These are phyloP conservation scores for Rhodotorula graminis DNA, from an alignment of 768 basidiomycete species.

Conservation along the genomic window DNA sequence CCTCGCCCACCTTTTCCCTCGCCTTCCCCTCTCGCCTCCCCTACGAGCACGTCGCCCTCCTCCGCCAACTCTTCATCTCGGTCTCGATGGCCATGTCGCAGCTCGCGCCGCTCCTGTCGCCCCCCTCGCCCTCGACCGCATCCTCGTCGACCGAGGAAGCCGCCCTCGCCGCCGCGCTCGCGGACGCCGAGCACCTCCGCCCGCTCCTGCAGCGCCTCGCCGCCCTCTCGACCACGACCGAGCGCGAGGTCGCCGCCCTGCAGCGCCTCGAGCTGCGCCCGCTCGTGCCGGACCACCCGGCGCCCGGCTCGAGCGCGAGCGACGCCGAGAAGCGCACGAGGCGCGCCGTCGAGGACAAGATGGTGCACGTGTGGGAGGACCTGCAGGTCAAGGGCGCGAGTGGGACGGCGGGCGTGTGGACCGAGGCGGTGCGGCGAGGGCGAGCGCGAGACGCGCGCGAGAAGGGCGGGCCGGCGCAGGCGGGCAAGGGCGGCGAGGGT, in stretches of 20 bases:
- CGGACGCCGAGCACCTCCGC: conserved; percentile 20
- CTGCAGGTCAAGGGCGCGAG: conserved; percentile 18
- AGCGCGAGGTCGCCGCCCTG: conserved; percentile 12
- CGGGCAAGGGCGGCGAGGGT: not conserved
- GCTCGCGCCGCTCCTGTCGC: conserved; percentile 65
- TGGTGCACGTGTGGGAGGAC: conserved; percentile 17
- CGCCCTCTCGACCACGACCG: not conserved
- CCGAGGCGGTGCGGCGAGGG: conserved; percentile 3
- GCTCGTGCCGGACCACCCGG: not conserved
- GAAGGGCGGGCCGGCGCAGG: not conserved
- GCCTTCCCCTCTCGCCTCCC: conserved; percentile 63
- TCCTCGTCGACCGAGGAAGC: not conserved
- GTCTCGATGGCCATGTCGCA: conserved; percentile 66
- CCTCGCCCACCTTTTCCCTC: conserved; percentile 34
- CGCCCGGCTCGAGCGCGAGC: not conserved
- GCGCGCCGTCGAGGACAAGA: not conserved
- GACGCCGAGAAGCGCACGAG: not conserved
- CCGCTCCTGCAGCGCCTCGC: conserved; percentile 17
- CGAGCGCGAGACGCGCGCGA: not conserved
- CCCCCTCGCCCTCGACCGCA: conserved; percentile 34
- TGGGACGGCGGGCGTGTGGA: conserved; percentile 10
- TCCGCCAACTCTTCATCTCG: conserved; percentile 73
- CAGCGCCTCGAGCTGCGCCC: conserved; percentile 24
- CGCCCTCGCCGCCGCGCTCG: not conserved
- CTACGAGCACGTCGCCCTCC: conserved; percentile 70